These are phyloP conservation scores for Aspergillus hancockii DNA, from an alignment of 495 filamentous ascomycete species.

Conservation along the genomic window DNA sequence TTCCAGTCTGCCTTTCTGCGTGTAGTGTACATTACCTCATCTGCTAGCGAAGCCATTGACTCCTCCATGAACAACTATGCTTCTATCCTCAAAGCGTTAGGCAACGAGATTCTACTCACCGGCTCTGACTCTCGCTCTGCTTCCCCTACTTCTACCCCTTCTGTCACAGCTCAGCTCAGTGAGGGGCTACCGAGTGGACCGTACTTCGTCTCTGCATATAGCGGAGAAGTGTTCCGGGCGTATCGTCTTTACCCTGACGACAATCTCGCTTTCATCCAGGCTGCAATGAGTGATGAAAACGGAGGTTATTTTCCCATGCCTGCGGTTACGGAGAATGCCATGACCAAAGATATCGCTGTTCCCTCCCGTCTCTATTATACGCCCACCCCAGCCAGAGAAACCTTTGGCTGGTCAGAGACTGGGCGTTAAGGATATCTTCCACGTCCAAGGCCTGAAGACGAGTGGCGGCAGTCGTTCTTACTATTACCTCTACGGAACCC, in stretches of 20 bases:
- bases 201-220: conserved; percentile 45
- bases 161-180: conserved; percentile 6
- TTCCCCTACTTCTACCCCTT: not conserved
- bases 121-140: conserved; percentile 1
- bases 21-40: conserved; percentile 13
- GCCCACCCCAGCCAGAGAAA: conserved; percentile 22
- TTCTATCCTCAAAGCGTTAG: not conserved
- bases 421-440: conserved; percentile 48
- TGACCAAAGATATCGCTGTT: conserved; percentile 33
- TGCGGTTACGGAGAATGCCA: conserved; percentile 29
- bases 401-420: conserved; percentile 42
- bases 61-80: conserved; percentile 1
- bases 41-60: not conserved
- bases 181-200: conserved; percentile 42
- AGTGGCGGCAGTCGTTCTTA: conserved; percentile 44
- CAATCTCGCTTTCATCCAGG: conserved; percentile 38
- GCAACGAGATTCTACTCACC: conserved; percentile 13
- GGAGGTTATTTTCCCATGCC: conserved; percentile 41
- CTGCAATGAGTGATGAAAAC: conserved; percentile 33
- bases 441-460: conserved; percentile 44
- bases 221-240: conserved; percentile 39
- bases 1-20: conserved; percentile 39
- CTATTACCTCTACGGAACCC: conserved; percentile 34
- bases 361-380: conserved; percentile 46
- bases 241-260: conserved; percentile 46